These are phyloP conservation scores for Tetradesmus lagerheimii DNA, from an alignment of 139 green algal species.

Conservation along the genomic window DNA sequence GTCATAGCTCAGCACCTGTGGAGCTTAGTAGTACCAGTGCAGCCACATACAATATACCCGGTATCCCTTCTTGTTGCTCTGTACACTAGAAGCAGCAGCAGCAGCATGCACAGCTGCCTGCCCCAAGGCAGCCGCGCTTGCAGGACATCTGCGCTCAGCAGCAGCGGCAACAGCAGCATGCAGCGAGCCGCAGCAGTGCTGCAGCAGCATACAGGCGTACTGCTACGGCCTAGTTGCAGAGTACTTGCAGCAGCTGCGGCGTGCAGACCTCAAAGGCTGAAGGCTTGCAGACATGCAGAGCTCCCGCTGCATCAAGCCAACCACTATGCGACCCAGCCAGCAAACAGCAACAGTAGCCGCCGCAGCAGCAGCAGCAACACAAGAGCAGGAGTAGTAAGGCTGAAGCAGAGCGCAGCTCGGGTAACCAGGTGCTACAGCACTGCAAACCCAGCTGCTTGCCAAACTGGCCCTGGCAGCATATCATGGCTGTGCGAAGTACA, in stretches of 20 bases:
- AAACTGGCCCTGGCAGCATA: not conserved
- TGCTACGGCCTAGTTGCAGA: not conserved
- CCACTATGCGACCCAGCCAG: not conserved
- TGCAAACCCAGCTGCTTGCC: not conserved
- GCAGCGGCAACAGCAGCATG: not conserved
- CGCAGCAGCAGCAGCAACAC: not conserved
- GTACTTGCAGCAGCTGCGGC: not conserved
- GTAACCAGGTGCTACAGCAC: constrained; percentile 10
- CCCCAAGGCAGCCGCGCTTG: not conserved
- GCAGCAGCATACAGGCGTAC: not conserved
- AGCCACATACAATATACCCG: not conserved
- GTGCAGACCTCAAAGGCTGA: not conserved
- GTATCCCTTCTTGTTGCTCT: not conserved
- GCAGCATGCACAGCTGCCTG: not conserved
- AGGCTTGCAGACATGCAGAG: not conserved
- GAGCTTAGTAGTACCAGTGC: not conserved
- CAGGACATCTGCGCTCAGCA: not conserved
- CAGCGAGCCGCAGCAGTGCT: not conserved
- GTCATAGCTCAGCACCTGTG: too few relatives aligned
- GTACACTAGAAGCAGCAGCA: not conserved
- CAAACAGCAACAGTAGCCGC: not conserved
- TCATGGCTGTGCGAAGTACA: constrained; percentile 22
- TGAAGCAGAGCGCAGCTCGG: not conserved
- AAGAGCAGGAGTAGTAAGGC: not conserved
- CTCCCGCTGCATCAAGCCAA: not conserved